Evolutionary conservation across 1,284 basidiomycete genomes (phyloP), one percentile per base, ranked within the genome.

Genomic region (Bjerkandera adusta): DNA sequence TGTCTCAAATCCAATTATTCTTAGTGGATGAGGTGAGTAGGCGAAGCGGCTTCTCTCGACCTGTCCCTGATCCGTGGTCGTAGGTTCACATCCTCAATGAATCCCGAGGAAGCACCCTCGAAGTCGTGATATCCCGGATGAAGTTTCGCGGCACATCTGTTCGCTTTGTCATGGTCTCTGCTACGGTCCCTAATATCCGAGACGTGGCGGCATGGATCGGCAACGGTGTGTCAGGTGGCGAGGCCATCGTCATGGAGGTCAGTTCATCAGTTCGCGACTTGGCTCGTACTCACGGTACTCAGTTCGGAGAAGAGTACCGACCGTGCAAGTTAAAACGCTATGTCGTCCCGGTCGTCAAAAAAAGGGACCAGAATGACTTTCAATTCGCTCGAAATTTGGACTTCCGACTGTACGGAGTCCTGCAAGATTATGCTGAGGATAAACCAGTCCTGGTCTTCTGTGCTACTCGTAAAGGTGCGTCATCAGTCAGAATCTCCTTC

Each of bases 101-200:
- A 65, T 72, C 76, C 15, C 79, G 93, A 32, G 94, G 95, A 16
- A 90, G 92, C 48, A 92, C 91, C 3, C 75, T 99, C 3, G 96
- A 99, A 67, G 95, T 97, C 4, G 81, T 97, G 5, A 77, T 97
- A 24, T 89, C 92, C 1, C 82, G 96, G n/a, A 96, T 97, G 89
- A 92, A 88, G 65, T 69, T 81, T 3, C 79, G 81, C 4, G 82
- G 80, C n/a, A 70, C 72, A 1, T 66, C 69, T 1, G 81, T 91
- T 16, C 83, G 95, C 4, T 92, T 97, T 60, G 70, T 97, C 22
- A 80, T 96, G 5, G 81, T 97, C 22, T 96, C 93, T 0, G 96
- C 96, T 1, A 97, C 96, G 0, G 88, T 93, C 8, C 96, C 96
- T 0, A 99, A 99, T 57, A 87, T 95, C 43, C 72, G 81, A 32